A percentile compares a stretch with the other conserved stretches of the same genome.
Conservation (phyloP, 2,329 filamentous ascomycete species). For the Phaeophleospora eucalypticola region DNA sequence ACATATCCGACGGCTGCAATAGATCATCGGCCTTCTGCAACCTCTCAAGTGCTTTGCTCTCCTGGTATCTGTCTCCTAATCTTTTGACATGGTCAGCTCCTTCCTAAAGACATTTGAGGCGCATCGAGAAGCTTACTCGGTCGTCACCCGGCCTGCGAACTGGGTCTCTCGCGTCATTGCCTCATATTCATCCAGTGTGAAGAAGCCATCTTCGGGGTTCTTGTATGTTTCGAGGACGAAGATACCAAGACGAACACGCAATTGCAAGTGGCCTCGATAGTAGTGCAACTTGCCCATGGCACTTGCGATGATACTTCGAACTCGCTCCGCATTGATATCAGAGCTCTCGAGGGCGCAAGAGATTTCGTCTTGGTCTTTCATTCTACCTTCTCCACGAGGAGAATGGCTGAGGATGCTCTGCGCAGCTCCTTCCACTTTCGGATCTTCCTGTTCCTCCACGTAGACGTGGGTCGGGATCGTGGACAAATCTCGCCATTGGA, state of each 20-base stretch:
- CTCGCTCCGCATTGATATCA: constrained; percentile 7
- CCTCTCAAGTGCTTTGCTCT: constrained; percentile 17
- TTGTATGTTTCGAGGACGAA: constrained; percentile 28
- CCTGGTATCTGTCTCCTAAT: constrained; percentile 24
- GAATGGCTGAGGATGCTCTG: constrained; percentile 5
- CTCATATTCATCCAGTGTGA: constrained; percentile 31
- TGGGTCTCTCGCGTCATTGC: constrained; percentile 30
- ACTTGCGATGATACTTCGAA: constrained; percentile 20
- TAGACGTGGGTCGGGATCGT: constrained; percentile 15
- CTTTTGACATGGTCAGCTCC: constrained; percentile 18
- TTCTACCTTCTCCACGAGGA: constrained; percentile 12
- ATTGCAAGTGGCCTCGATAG: constrained; percentile 31
- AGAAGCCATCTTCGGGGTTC: constrained; percentile 17
- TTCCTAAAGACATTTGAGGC: no score
- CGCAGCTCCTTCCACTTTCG: no score
- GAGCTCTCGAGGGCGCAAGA: constrained; percentile 1
- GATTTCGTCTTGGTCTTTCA: not conserved
- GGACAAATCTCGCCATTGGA: constrained; percentile 20
- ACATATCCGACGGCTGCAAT: constrained; percentile 22
- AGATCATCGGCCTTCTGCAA: constrained; percentile 21
- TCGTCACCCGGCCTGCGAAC: constrained; percentile 28
- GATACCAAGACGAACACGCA: constrained; percentile 36
- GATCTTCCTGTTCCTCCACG: constrained; percentile 15
- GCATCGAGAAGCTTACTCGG: constrained; percentile 30
- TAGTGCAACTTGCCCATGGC: constrained; percentile 31